Base-by-base conservation (phyloP, 2,329 filamentous ascomycete genomes). In the Apiospora hydei region DNA sequence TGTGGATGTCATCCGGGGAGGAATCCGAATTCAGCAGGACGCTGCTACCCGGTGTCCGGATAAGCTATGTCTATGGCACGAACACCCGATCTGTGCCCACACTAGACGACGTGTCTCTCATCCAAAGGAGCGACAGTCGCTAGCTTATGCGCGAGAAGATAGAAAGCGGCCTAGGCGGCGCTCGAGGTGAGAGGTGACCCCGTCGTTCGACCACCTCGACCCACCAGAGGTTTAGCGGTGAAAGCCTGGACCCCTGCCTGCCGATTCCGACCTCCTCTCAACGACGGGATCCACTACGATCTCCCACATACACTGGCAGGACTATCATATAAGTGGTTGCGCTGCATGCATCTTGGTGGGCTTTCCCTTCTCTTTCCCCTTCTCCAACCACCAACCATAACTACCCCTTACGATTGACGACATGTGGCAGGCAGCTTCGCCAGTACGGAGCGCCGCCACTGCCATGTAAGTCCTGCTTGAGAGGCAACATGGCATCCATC, bases 61-160 rank as follows among this genome's bases (percentile, higher is more conserved):
- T 26, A 21, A 26, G 18, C 53, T 7, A 61, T 61, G 21, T 14
- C 16, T 4, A 64, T 64, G 57, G 57, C 30, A 51, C 49, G 46
- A 70, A 70, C 69, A 61, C 46, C 24, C 67, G 67, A 68, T 68
- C 67, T n/a, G 67, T 68, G 67, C 67, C 67, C 67, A 68, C 67
- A 47, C n/a, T 34, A 5, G 41, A 26, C 30, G 67, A 68, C 67
- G 67, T 68, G 67, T 68, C 67, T 47, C 4, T 68, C 67, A 6
- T 38, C 11, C n/a, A 46, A 68, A 21, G 67, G 67, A 34, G 67
- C 30, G 43, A 46, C 8, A 41, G 5, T 30, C 38, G 30, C 34
- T 41, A 64, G 46, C 57, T n/a, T 64, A 64, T 41, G 34, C 57
- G n/a, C 57, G 21, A 14, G 34, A 21, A 24, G 21, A 11, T 8